These are phyloP conservation scores for Linnemannia elongata DNA, from an alignment of 192 early-diverging fungal species.

Conservation along the genomic window DNA sequence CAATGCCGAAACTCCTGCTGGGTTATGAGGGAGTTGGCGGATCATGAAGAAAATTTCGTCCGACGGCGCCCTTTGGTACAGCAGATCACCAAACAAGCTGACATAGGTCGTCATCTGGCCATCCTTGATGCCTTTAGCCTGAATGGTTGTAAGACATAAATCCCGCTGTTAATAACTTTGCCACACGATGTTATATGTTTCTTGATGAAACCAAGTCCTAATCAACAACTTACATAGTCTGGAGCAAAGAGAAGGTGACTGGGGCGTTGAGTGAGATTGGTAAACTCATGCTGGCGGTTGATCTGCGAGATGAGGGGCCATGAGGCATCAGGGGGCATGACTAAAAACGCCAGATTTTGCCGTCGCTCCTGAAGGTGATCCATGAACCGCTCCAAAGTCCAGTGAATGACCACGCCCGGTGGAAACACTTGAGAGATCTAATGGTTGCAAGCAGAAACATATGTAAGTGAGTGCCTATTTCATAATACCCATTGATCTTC, in stretches of 20 bases:
- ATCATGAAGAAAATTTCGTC: slow-evolving; percentile 74
- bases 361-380: slow-evolving; percentile 68
- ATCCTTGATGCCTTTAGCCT: slow-evolving; percentile 71
- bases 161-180: background rate
- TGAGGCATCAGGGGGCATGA: slow-evolving; percentile 79
- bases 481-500: background rate
- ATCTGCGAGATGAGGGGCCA: slow-evolving; percentile 86
- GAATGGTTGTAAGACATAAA: slow-evolving; percentile 22
- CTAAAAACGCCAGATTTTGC: slow-evolving; percentile 61
- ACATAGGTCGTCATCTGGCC: slow-evolving; percentile 74
- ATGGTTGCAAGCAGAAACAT: background rate
- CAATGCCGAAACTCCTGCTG: slow-evolving; percentile 59
- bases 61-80: slow-evolving; percentile 79
- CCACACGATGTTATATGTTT: background rate
- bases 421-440: slow-evolving; percentile 70
- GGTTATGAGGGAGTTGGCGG: slow-evolving; percentile 56
- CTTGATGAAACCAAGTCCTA: background rate
- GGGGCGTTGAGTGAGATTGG: slow-evolving; percentile 60
- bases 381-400: slow-evolving; percentile 71
- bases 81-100: slow-evolving; percentile 75
- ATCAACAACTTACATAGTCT: slow-evolving; percentile 54
- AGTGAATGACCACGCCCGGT: slow-evolving; percentile 65
- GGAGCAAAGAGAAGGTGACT: slow-evolving; percentile 64
- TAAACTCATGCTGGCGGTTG: slow-evolving; percentile 67
- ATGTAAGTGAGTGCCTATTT: background rate